Conservation (phyloP, 148 eudicot species). For the Spergularia bocconei region DNA sequence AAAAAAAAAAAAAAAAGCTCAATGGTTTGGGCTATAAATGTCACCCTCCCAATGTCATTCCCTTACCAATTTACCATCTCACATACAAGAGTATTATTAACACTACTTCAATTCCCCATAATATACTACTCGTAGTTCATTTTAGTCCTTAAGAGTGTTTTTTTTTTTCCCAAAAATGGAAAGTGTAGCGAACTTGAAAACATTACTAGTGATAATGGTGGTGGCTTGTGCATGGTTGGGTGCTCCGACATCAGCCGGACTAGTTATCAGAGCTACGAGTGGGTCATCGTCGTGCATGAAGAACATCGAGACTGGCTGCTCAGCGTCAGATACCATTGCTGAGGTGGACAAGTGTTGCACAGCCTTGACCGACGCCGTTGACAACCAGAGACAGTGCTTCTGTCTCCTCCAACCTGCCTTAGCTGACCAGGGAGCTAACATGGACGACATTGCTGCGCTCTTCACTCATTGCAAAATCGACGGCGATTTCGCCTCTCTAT, state of each 20-base stretch:
- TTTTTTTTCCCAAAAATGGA: neutral
- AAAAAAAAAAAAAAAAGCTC: too few species aligned
- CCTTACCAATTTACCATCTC: too few species aligned
- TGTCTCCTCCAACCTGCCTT: neutral
- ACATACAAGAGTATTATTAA: neutral
- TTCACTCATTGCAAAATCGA: conserved; percentile 1
- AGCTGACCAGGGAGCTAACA: neutral
- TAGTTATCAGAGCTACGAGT: neutral
- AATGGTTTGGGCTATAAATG: too few species aligned
- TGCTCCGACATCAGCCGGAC: neutral
- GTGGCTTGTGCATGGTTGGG: neutral
- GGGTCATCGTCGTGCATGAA: neutral
- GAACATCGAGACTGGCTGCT: neutral
- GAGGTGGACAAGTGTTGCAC: conserved; percentile 7
- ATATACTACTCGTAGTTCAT: neutral
- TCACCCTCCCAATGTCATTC: too few species aligned
- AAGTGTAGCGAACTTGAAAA: neutral
- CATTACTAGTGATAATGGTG: neutral
- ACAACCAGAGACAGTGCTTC: conserved; percentile 11
- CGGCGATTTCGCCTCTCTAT: neutral
- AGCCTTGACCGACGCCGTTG: neutral
- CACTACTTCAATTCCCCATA: neutral
- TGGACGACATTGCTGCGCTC: neutral
- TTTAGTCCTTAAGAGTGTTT: neutral
- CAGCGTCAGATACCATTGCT: neutral